These are phyloP conservation scores for Russula earlei DNA, from an alignment of 768 basidiomycete species.

Conservation along the genomic window DNA sequence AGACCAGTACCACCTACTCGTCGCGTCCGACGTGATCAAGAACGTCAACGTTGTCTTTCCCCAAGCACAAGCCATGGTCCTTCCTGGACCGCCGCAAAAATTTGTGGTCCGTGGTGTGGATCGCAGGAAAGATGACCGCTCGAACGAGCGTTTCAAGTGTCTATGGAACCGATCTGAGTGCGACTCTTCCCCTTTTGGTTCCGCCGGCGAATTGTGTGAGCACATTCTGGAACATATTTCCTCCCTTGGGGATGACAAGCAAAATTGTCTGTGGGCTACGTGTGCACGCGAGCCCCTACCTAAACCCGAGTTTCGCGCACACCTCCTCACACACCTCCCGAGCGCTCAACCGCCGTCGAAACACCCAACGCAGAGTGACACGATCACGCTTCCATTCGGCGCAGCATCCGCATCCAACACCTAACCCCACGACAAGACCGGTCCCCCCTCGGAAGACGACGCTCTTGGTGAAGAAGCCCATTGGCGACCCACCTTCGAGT, in stretches of 20 bases:
- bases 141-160: conserved; percentile 62
- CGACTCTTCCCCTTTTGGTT: conserved; percentile 34
- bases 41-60: conserved; percentile 82
- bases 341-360: conserved; percentile 43
- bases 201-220: conserved; percentile 59
- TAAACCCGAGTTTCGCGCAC: conserved; percentile 47
- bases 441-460: conserved; percentile 60
- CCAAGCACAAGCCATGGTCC: conserved; percentile 79
- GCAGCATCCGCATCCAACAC: conserved; percentile 44
- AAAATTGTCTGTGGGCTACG: conserved; percentile 62
- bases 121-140: conserved; percentile 47
- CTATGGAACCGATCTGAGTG: conserved; percentile 65
- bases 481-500: conserved; percentile 56
- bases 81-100: conserved; percentile 56
- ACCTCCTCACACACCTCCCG: conserved; percentile 71
- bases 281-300: conserved; percentile 44
- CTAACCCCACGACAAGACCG: conserved; percentile 56
- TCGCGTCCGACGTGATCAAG: conserved; percentile 92
- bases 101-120: conserved; percentile 88
- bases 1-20: conserved; percentile 52
- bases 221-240: conserved; percentile 50
- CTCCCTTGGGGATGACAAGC: conserved; percentile 35
- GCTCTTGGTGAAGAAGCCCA: conserved; percentile 50
- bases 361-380: conserved; percentile 65
- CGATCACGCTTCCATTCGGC: conserved; percentile 56